Percentiles rank a stretch among this genome's conserved stretches.
Evolutionary conservation across 139 green algal species (phyloP).

Genomic region (Pleodorina starrii): DNA sequence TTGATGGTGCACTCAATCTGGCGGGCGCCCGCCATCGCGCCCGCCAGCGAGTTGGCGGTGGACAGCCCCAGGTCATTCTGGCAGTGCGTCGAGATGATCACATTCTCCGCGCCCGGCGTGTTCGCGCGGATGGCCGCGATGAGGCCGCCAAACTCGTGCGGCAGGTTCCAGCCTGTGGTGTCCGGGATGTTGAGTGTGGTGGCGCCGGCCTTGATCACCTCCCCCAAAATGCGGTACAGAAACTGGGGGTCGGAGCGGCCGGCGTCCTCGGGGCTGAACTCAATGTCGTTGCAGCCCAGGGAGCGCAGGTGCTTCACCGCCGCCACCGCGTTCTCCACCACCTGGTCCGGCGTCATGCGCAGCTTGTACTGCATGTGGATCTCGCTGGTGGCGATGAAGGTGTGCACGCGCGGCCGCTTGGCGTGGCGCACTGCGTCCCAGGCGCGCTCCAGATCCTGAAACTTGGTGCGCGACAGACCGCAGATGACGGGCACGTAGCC

Average conservation of each 20-base stretch:
- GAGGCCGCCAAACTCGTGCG: constrained; percentile 94
- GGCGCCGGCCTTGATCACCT: constrained; percentile 95
- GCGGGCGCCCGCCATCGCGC: constrained; percentile 79
- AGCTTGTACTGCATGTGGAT: constrained; percentile 99
- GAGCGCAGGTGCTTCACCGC: constrained; percentile 89
- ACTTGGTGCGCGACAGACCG: constrained; percentile 90
- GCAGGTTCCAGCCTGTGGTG: constrained; percentile 89
- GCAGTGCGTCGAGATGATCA: constrained; percentile 98
- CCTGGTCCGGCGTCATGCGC: constrained; percentile 89
- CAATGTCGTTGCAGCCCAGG: constrained; percentile 96
- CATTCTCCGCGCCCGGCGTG: constrained; percentile 81
- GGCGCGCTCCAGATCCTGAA: constrained; percentile 86
- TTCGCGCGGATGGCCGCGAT: constrained; percentile 94
- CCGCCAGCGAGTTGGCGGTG: constrained; percentile 96
- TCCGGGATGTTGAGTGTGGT: constrained; percentile 99
- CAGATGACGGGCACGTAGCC: constrained; percentile 99
- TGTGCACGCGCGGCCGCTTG: constrained; percentile 94
- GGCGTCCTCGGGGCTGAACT: constrained; percentile 98
- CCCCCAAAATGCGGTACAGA: constrained; percentile 86
- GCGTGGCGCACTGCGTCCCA: constrained; percentile 94
- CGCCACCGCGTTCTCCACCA: constrained; percentile 91
- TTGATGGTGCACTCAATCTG: constrained; percentile 99
- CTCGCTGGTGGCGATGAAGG: constrained; percentile 96
- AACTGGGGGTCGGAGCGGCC: constrained; percentile 92
- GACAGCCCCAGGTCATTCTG: constrained; percentile 99